A percentile compares a stretch with the other conserved stretches of the same genome.
These are phyloP conservation scores for Penicillium sp. DNA, from an alignment of 2,329 filamentous ascomycete genomes.

Conservation along the genomic window DNA sequence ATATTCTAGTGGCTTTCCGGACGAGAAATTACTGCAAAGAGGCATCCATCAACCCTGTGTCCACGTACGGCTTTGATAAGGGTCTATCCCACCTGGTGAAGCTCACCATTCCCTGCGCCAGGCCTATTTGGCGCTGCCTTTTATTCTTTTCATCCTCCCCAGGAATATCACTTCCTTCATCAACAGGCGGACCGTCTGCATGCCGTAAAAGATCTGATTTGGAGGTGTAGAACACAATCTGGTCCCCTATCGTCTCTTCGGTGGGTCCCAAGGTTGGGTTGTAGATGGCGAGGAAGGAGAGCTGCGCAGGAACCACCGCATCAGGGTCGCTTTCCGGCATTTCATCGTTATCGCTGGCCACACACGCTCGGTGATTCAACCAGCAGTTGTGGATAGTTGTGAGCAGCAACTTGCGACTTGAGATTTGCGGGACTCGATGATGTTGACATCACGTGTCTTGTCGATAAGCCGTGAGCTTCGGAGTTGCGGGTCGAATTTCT, in stretches of 20 bases:
- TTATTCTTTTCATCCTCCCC: slow-evolving; percentile 69
- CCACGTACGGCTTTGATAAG: background rate
- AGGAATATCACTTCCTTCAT: slow-evolving; percentile 27
- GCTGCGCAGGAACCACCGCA: slow-evolving; percentile 65
- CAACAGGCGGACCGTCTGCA: slow-evolving; percentile 10
- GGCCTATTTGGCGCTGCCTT: slow-evolving; percentile 81
- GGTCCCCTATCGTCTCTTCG: slow-evolving; percentile 68
- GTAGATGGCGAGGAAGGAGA: slow-evolving; percentile 91
- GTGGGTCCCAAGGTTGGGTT: slow-evolving; percentile 72
- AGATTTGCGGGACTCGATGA: slow-evolving; percentile 15
- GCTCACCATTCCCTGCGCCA: slow-evolving; percentile 93
- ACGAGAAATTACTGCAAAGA: slow-evolving; percentile 65
- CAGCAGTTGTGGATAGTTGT: slow-evolving; percentile 6
- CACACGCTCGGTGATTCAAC: slow-evolving; percentile 9
- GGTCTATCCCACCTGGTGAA: slow-evolving; percentile 61
- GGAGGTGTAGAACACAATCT: slow-evolving; percentile 91
- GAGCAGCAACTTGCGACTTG: slow-evolving; percentile 1
- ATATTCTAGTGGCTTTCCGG: slow-evolving; percentile 67
- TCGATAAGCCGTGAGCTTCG: slow-evolving; percentile 20
- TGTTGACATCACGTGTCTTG: slow-evolving; percentile 35
- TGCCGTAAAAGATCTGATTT: slow-evolving; percentile 27
- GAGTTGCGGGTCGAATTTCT: slow-evolving; percentile 8
- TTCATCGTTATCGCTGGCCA: slow-evolving; percentile 24
- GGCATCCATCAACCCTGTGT: slow-evolving; percentile 17
- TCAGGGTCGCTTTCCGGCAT: slow-evolving; percentile 37